Conservation (phyloP, 305 asterid genomes). For the Solanum hybrid region DNA sequence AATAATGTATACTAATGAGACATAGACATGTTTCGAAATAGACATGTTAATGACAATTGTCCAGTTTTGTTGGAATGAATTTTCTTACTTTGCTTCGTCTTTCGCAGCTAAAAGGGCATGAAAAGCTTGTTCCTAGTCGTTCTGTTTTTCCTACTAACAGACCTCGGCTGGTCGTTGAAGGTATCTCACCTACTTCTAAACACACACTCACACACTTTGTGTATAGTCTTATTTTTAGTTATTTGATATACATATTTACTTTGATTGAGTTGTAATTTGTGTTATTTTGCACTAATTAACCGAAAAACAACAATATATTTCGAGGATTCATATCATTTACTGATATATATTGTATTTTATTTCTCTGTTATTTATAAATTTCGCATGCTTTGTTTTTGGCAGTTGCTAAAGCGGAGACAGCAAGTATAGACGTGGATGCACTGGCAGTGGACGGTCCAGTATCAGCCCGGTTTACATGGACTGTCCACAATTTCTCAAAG, state of each 20-base stretch:
- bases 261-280: neutral
- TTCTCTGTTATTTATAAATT: neutral
- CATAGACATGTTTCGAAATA: neutral
- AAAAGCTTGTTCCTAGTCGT: conserved; percentile 27
- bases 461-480: conserved; percentile 32
- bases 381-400: neutral
- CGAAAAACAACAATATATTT: too few species aligned
- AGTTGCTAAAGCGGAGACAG: conserved; percentile 26
- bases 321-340: too few species aligned
- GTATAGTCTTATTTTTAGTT: neutral
- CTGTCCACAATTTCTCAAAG: conserved; percentile 30
- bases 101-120: conserved; percentile 45
- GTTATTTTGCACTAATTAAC: neutral
- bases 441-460: conserved; percentile 34
- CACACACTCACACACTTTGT: neutral
- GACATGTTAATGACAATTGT: neutral
- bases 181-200: conserved; percentile 7
- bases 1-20: too few species aligned
- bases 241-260: neutral
- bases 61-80: neutral
- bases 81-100: conserved; percentile 8
- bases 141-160: neutral
- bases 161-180: conserved; percentile 10
- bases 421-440: conserved; percentile 19
- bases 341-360: neutral